phyloP scores from a whole-genome alignment of 306 rosid species.

The Prunus persica region DNA sequence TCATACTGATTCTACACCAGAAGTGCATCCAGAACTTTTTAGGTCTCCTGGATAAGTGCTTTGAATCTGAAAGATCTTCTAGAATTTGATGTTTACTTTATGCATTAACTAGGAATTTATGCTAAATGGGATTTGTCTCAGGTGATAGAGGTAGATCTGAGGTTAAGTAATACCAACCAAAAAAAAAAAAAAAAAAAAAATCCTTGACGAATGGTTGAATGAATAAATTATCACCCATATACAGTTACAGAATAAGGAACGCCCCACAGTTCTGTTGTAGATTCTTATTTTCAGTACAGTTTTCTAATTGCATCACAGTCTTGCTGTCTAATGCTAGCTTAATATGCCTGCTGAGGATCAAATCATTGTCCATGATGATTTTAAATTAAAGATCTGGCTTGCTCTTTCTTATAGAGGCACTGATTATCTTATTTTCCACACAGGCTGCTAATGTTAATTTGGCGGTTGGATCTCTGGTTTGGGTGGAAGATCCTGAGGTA shows the following conservation, averaged over 20 bases:
- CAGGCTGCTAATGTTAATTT: conserved; percentile 59
- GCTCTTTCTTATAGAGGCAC: conserved; percentile 11
- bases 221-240: not conserved
- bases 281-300: not conserved
- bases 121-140: not conserved
- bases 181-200: not conserved
- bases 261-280: not conserved
- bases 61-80: not conserved
- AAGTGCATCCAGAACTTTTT: not conserved
- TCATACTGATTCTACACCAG: not conserved
- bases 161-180: not conserved
- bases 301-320: not conserved
- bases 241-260: not conserved
- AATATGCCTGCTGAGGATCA: not conserved
- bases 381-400: conserved; percentile 5
- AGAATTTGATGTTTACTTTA: no score
- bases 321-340: not conserved
- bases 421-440: conserved; percentile 31
- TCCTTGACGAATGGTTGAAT: not conserved
- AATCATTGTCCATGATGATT: conserved; percentile 7
- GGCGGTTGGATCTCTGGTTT: conserved; percentile 63
- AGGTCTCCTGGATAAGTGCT: not conserved
- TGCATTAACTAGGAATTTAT: not conserved
- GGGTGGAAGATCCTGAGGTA: conserved; percentile 71
- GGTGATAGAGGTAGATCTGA: not conserved